These are phyloP conservation scores for Aurinia saxatilis DNA, from an alignment of 345 rosid species.

Conservation along the genomic window DNA sequence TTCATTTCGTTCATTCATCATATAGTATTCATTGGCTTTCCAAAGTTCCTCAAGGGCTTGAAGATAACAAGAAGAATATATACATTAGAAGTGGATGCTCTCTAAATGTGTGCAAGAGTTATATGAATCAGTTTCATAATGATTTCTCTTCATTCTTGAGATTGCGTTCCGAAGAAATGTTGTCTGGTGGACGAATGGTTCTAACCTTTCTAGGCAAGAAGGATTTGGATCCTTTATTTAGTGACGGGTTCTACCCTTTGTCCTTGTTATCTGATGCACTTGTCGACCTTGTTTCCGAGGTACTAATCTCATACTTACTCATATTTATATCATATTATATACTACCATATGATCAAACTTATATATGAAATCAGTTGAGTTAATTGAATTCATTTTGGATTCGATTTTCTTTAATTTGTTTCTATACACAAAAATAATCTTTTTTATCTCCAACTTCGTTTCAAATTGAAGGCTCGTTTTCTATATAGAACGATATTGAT, in stretches of 20 bases:
- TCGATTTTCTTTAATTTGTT: too few species aligned
- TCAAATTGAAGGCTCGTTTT: too few species aligned
- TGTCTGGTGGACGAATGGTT: conserved; percentile 29
- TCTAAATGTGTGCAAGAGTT: conserved; percentile 22
- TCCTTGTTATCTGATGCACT: conserved; percentile 19
- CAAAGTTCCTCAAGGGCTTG: conserved; percentile 19
- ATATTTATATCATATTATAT: too few species aligned
- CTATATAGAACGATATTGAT: too few species aligned
- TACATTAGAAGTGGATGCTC: conserved; percentile 23
- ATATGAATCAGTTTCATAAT: conserved; percentile 25
- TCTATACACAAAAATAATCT: too few species aligned
- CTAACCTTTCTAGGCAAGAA: conserved; percentile 25
- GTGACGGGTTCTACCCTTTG: not conserved
- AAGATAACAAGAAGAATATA: conserved; percentile 7
- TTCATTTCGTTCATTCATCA: conserved; percentile 30
- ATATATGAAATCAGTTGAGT: too few species aligned
- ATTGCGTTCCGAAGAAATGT: conserved; percentile 32
- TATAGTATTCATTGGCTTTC: conserved; percentile 32
- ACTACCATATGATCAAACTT: too few species aligned
- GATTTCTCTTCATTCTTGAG: conserved; percentile 36
- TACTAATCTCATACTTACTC: not conserved
- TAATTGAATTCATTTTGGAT: too few species aligned
- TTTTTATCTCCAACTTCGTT: too few species aligned
- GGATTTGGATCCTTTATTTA: conserved; percentile 23
- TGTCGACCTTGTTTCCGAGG: conserved; percentile 28